Base-by-base conservation (phyloP, 108 stramenopile species). In the Mediolabrus comicus region DNA sequence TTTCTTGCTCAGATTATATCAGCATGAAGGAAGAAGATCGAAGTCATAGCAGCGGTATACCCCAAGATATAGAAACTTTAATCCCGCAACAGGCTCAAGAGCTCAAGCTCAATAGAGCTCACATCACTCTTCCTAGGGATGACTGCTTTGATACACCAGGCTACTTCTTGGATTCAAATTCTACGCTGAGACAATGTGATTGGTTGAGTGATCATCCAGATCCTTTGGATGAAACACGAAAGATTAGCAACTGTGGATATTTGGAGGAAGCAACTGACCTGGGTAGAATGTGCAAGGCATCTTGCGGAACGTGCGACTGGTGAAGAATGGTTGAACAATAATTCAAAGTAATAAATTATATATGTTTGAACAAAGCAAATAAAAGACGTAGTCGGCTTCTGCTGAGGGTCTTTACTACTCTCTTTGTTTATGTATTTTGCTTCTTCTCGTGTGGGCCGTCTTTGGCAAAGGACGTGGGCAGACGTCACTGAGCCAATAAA, bases 211-310 rank as follows among this genome's bases (percentile, higher is more conserved):
- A 53, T 16, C 29, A 43, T 26, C 35, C 25, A 41, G 58, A 61
- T 39, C 62, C 69, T 7, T 54, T 22, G 19, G 63, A 61, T 17
- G 76, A 70, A 14, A 53, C 19, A 13, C 52, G 76, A 35, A 46
- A 53, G 60, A 63, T 69, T 7, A 46, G 57, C 17, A 77, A 77
- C 60, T 77, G 76, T 38, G 69, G 76, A 30, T 67, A 67, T 24
- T 27, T 34, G 53, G 34, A 31, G 27, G 61, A 27, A 27, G 41
- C 28, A 14, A 77, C 76, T 30, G 76, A 77, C 33, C 60, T 70
- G 57, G 76, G 76, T 9, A 59, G 14, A 39, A 77, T 77, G 76
- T 77, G 76, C 49, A 65, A 53, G 58, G 25, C 30, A 24, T 70
- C 68, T 25, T 77, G 76, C 59, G 76, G 76, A 25, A 65, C 34